These are phyloP conservation scores for Ajuga reptans DNA, from an alignment of 305 asterid species.

Conservation along the genomic window DNA sequence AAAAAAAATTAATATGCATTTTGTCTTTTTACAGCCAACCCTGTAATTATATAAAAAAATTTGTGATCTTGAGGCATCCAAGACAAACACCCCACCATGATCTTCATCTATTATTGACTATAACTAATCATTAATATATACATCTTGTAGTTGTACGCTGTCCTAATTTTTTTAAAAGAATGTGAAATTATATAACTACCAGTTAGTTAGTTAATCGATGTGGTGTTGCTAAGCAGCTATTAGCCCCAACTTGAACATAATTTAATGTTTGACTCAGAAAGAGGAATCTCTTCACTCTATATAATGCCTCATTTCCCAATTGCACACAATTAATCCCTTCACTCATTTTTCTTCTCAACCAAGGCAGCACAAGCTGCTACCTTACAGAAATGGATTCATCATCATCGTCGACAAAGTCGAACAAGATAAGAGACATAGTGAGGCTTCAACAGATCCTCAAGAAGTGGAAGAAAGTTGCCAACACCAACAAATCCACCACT, in stretches of 20 bases:
- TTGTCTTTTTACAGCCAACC: background rate
- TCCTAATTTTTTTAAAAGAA: slow-evolving; percentile 1
- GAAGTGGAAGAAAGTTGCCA: slow-evolving; percentile 64
- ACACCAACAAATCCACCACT: slow-evolving; percentile 10
- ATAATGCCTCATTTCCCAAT: slow-evolving; percentile 17
- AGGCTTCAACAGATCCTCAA: slow-evolving; percentile 79
- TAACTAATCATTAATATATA: slow-evolving; percentile 17
- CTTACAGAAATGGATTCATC: slow-evolving; percentile 32
- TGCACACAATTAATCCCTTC: background rate
- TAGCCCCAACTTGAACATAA: slow-evolving; percentile 16
- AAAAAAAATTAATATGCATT: background rate
- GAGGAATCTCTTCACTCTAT: too few species aligned
- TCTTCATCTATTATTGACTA: slow-evolving; percentile 13
- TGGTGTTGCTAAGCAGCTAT: background rate
- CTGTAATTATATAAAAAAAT: slow-evolving; percentile 1
- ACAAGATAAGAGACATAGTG: slow-evolving; percentile 75
- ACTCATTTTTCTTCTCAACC: background rate
- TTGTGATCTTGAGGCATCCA: slow-evolving; percentile 26
- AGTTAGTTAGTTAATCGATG: background rate
- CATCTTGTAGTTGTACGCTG: slow-evolving; percentile 17
- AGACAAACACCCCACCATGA: slow-evolving; percentile 21
- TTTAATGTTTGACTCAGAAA: slow-evolving; percentile 22
- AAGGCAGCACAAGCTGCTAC: too few species aligned
- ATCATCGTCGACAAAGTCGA: slow-evolving; percentile 44
- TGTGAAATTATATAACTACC: background rate